These are phyloP conservation scores for Phlyctochytrium arcticum DNA, from an alignment of 192 early-diverging fungal species.

Conservation along the genomic window DNA sequence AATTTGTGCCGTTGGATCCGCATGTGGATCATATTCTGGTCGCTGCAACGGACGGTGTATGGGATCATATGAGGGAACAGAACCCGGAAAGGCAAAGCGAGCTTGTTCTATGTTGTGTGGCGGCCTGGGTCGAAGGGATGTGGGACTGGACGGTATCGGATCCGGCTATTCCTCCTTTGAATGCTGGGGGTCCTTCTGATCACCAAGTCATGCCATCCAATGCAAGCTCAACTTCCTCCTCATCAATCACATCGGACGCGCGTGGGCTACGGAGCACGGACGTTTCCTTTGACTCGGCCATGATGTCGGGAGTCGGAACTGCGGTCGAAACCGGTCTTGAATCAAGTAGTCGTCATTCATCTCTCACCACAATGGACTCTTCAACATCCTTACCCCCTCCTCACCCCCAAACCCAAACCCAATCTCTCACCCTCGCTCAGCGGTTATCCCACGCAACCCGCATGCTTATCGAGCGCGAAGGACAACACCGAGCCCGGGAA, in stretches of 20 bases:
- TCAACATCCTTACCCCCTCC: neutral
- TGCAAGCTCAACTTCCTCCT: neutral
- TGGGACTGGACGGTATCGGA: neutral
- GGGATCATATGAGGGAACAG: constrained; percentile 51
- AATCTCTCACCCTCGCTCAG: too few species aligned
- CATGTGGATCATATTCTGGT: constrained; percentile 41
- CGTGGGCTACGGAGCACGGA: too few species aligned
- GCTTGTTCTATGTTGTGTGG: constrained; percentile 4
- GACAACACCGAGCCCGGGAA: too few species aligned
- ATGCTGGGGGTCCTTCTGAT: neutral
- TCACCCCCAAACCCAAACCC: too few species aligned
- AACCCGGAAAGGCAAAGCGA: constrained; percentile 13
- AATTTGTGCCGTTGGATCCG: constrained; percentile 38
- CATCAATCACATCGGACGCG: neutral
- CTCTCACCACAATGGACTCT: neutral
- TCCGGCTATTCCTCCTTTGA: neutral
- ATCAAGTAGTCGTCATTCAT: neutral
- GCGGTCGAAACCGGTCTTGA: neutral
- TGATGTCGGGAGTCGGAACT: too few species aligned
- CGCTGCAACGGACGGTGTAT: constrained; percentile 56
- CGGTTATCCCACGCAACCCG: constrained; percentile 8
- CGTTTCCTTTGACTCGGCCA: too few species aligned
- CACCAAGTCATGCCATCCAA: neutral
- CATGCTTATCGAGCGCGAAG: constrained; percentile 16
- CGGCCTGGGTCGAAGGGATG: neutral